Conservation (phyloP, 495 filamentous ascomycete species). For the Aspergillus leporis region DNA sequence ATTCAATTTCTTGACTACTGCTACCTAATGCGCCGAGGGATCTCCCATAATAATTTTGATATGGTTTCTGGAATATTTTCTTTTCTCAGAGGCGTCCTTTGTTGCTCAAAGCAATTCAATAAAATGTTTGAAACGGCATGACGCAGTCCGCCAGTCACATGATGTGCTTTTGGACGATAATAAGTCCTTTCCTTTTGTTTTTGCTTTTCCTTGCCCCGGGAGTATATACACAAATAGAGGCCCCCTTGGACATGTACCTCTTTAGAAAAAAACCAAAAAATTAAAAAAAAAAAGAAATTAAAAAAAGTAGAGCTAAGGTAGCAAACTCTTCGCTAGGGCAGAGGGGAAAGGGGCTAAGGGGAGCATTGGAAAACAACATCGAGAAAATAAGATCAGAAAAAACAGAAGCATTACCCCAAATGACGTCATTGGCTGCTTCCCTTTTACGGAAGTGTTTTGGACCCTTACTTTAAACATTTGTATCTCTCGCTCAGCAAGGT, state of each 20-base stretch:
- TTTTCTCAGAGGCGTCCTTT: not conserved
- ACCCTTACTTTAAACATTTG: not conserved
- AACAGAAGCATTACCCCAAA: not conserved
- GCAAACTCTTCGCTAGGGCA: too few relatives aligned
- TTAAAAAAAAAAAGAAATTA: too few relatives aligned
- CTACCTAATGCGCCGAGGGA: not conserved
- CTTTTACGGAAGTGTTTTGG: not conserved
- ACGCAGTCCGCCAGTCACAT: not conserved
- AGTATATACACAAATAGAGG: too few relatives aligned
- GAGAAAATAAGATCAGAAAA: not conserved
- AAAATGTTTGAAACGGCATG: not conserved
- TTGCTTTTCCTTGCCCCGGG: not conserved
- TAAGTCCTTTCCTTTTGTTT: not conserved
- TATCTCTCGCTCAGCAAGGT: not conserved
- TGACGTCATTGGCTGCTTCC: constrained; percentile 14
- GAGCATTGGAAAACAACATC: not conserved
- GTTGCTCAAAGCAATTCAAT: not conserved
- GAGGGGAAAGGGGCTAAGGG: not conserved
- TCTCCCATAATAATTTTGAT: too few relatives aligned
- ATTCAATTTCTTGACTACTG: not conserved
- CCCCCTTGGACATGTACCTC: too few relatives aligned
- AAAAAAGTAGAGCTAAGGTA: too few relatives aligned
- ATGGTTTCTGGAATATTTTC: not conserved
- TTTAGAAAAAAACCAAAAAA: too few relatives aligned
- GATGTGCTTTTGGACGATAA: not conserved